A percentile compares a stretch with the other conserved stretches of the same genome.
These are phyloP conservation scores for Cubamyces sp. DNA, from an alignment of 768 basidiomycete genomes.

Conservation along the genomic window DNA sequence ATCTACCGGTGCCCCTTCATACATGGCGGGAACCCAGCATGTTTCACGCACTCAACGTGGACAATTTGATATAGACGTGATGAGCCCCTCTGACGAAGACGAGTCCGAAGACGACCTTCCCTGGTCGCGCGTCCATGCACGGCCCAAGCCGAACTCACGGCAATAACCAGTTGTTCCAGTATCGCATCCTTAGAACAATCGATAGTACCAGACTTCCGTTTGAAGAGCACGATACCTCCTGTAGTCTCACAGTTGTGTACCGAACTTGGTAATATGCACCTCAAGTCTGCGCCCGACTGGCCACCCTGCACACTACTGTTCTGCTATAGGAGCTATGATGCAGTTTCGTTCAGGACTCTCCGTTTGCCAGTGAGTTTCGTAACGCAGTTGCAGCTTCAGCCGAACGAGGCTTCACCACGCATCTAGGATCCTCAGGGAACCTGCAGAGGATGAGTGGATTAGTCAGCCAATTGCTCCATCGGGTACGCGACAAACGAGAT, in stretches of 20 bases:
- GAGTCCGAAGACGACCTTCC: slow-evolving; percentile 14
- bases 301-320: too few species aligned
- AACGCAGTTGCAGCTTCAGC: not conserved
- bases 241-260: too few species aligned
- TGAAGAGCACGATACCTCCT: too few species aligned
- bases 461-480: too few species aligned
- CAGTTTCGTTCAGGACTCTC: too few species aligned
- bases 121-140: not conserved
- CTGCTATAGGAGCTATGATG: too few species aligned
- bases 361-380: not conserved
- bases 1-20: slow-evolving; percentile 1
- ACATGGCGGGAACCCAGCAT: slow-evolving; percentile 1
- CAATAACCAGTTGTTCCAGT: too few species aligned
- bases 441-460: not conserved
- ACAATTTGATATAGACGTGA: slow-evolving; percentile 18
- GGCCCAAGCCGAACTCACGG: not conserved
- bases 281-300: too few species aligned
- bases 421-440: slow-evolving; percentile 9
- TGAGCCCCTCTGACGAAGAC: slow-evolving; percentile 18
- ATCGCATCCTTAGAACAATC: not conserved
- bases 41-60: slow-evolving; percentile 11
- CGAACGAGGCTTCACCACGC: slow-evolving; percentile 9
- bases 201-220: not conserved
- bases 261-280: too few species aligned
- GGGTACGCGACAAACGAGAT: too few species aligned